Base-by-base conservation (phyloP, 768 basidiomycete species). In the Pisolithus albus region DNA sequence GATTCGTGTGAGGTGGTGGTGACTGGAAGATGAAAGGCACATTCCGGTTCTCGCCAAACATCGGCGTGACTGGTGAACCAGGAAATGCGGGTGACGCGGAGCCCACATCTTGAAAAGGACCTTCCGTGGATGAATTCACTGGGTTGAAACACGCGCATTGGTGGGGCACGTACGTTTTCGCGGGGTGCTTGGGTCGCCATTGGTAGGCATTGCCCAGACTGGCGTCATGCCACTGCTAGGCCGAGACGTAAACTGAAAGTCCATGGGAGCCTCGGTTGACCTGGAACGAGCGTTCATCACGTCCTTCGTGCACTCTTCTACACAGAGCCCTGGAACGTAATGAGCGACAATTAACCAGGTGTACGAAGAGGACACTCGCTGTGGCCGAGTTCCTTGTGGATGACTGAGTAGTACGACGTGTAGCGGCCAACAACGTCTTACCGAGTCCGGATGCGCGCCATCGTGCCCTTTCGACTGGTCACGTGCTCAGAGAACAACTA, bases 181-280 rank as follows among this genome's bases (percentile, higher is more conserved):
- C 32, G 83, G 78, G 23, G 81, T 78, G 59, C 67, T 74, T n/a
- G 73, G 62, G 46, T 79, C 76, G 23, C 80, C 76, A 19, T 55
- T 18, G 46, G n/a, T 50, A 21, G 61, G 52, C 16, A 62, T 16
- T 23, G 76, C 78, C 86, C 86, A 88, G 2, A 75, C 79, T 2
- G 83, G 80, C 61, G 73, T 80, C 51, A 74, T 68, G 36, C 67
- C 64, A 50, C 63, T 73, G 54, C 64, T 77, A 15, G 79, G 76
- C 23, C 88, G 77, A 57, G 82, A 81, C 8, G 88, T 91, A 72
- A 84, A 91, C 64, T 91, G 82, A 67, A 83, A 92, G 67, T 92
- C 89, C 90, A 92, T 92, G 4, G 90, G 90, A 3, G 84, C 86
- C 63, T 91, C 90, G 46, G 73, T 87, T 11, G 84, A 86, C 59